Percentiles rank a stretch among this genome's conserved stretches.
Conservation (phyloP, 2,329 filamentous ascomycete genomes). For the Neoascochyta sp. region DNA sequence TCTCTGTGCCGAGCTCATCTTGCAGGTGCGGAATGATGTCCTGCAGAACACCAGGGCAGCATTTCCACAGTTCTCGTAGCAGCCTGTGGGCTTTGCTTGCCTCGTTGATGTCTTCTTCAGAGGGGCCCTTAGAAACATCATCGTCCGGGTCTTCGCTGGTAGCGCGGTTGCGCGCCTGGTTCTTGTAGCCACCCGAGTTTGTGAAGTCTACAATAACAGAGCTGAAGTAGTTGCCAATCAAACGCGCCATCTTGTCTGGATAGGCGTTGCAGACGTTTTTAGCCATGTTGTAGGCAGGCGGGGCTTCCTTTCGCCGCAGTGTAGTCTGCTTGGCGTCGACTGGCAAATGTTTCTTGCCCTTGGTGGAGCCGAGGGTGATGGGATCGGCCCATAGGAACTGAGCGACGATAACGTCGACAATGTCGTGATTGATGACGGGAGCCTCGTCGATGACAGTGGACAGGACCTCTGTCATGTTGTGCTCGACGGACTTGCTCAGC, state of each 20-base stretch:
- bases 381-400: slow-evolving; percentile 90
- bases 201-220: slow-evolving; percentile 89
- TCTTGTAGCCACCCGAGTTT: slow-evolving; percentile 22
- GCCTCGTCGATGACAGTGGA: slow-evolving; percentile 85
- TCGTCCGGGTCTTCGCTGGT: slow-evolving; percentile 44
- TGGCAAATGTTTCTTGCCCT: slow-evolving; percentile 52
- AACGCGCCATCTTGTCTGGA: slow-evolving; percentile 89
- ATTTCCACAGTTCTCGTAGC: slow-evolving; percentile 89
- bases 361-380: slow-evolving; percentile 45
- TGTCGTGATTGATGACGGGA: slow-evolving; percentile 68
- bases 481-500: slow-evolving; percentile 88
- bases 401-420: slow-evolving; percentile 89
- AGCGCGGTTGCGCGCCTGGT: slow-evolving; percentile 19
- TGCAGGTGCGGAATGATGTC: slow-evolving; percentile 94
- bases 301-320: slow-evolving; percentile 79
- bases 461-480: slow-evolving; percentile 83
- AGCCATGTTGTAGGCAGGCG: slow-evolving; percentile 92
- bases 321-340: slow-evolving; percentile 76
- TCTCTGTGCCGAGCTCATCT: slow-evolving; percentile 86
- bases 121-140: slow-evolving; percentile 57
- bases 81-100: slow-evolving; percentile 84
- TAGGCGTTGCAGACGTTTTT: slow-evolving; percentile 88
- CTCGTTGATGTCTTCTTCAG: slow-evolving; percentile 81
- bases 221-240: slow-evolving; percentile 94
- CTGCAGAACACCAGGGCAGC: slow-evolving; percentile 79